phyloP scores from a whole-genome alignment of 306 rosid genomes.

The Betula pendula region DNA sequence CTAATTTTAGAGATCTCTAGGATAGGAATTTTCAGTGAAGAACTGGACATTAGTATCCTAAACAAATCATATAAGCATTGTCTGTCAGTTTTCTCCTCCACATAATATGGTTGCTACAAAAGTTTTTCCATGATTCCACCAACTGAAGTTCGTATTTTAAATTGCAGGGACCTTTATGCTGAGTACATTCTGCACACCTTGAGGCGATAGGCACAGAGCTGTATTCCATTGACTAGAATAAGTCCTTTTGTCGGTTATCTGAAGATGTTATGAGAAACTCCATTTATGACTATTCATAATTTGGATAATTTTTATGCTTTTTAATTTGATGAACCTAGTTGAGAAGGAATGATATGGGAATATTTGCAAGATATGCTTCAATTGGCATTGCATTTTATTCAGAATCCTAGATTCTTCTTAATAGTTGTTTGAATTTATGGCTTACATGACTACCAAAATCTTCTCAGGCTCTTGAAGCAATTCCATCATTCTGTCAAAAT shows the following conservation, averaged over 20 bases:
- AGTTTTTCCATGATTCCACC: constrained; percentile 8
- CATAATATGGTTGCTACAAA: background rate
- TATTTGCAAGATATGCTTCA: background rate
- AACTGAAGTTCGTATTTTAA: constrained; percentile 20
- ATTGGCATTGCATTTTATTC: background rate
- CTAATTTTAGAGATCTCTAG: too few relatives aligned
- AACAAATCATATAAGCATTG: background rate
- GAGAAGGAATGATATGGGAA: background rate
- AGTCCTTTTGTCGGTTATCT: constrained; percentile 17
- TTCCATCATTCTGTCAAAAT: background rate
- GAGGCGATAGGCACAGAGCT: constrained; percentile 59
- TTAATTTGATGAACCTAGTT: background rate
- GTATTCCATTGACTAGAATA: constrained; percentile 31
- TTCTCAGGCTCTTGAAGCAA: background rate
- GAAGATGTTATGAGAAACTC: constrained; percentile 22
- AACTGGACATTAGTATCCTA: background rate
- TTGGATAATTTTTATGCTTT: background rate
- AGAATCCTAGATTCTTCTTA: background rate
- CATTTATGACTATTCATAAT: background rate
- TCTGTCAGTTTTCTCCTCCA: background rate
- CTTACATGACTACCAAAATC: background rate
- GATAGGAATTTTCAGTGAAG: too few relatives aligned
- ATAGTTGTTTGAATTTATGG: background rate
- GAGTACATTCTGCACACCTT: constrained; percentile 83
- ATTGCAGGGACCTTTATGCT: constrained; percentile 89